Base-by-base conservation (phyloP, 495 filamentous ascomycete genomes). In the Stereocaulon alpinum region DNA sequence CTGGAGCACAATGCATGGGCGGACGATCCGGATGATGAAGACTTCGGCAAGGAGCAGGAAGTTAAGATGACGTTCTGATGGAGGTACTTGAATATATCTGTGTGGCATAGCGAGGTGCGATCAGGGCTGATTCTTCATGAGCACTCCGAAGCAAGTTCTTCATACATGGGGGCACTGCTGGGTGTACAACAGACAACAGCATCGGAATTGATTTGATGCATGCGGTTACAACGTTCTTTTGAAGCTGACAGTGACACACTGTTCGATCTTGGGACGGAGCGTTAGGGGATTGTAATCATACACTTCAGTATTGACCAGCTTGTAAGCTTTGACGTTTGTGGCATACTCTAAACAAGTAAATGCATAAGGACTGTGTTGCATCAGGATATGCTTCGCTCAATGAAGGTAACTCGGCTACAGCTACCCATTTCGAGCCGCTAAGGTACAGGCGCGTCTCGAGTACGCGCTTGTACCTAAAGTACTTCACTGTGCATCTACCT, bases 1-100 rank as follows among this genome's bases (percentile, higher is more conserved):
- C 69, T 77, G 37, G 86, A 74, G 63, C 83, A 76, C 48, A 89
- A 96, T 72, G 88, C 89, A 10, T 96, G 91, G 91, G 86, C 83
- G 0, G 88, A 92, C 57, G 80, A 86, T 11, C 49, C 49, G 49
- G 87, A 88, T 24, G 78, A 86, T 51, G 66, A 65, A 51, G 69
- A 76, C 55, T 74, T 72, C 47, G 75, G 70, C 22, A 69, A 75
- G 44, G 79, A 76, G 59, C 66, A 68, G 40, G 79, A 82, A 60
- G 74, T 85, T 42, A 73, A 74, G 40, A 79, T 85, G 78, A 80
- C 75, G 15, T 85, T 84, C 69, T 78, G 77, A 67, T 80, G 69
- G 72, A 66, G 17, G 32, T 6, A 0, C 1, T 49, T 54, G 53
- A 32, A 20, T 20, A 1, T 24, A 24, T 1, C 3, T 24, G n/a